Base-by-base conservation (phyloP, 257 asterid species). In the Capsicum rhomboideum region DNA sequence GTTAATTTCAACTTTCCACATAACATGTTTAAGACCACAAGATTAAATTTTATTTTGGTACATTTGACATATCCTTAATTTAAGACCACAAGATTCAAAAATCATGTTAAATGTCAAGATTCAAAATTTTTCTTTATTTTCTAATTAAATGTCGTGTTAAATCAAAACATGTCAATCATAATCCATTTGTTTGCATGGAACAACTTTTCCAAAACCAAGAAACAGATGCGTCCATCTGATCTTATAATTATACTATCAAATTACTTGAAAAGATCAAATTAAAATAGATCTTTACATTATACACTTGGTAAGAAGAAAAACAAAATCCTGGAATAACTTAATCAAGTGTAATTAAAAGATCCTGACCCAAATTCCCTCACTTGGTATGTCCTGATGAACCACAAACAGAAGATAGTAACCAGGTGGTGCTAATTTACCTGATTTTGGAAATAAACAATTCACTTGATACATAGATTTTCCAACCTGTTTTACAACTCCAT, bases 351-450 rank as follows among this genome's bases (percentile, higher is more conserved):
- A 50, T 16, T 78, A 88, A 63, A 55, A 85, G 49, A 90, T 75
- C 9, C 86, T 87, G 16, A 88, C 84, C 92, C 92, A 90, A 85
- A 88, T 88, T n/a, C 90, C 92, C 21, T 74, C 72, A 8, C 91
- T 87, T 4, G 93, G 93, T 50, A 90, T 81, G 2, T 80, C 89
- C 2, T 82, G 78, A 82, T 82, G 84, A 50, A 67, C 84, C 67
- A 82, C 84, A 20, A 82, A 82, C 1, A 82, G 4, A 55, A 82
- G 42, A 50, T 67, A 67, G 31, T 82, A 82, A 12, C 84, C 84
- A 6, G 84, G 66, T 10, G 84, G 84, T 18, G 84, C 78, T 10
- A 82, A 56, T 28, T 53, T 67, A 40, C 79, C 79, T 2, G 80
- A 82, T 10, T 11, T 55, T 23, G 84, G 84, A 31, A 72, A 49